Percentiles rank a stretch among this genome's conserved stretches.
These are phyloP conservation scores for Tricholoma furcatifolium DNA, from an alignment of 768 basidiomycete genomes.

Conservation along the genomic window DNA sequence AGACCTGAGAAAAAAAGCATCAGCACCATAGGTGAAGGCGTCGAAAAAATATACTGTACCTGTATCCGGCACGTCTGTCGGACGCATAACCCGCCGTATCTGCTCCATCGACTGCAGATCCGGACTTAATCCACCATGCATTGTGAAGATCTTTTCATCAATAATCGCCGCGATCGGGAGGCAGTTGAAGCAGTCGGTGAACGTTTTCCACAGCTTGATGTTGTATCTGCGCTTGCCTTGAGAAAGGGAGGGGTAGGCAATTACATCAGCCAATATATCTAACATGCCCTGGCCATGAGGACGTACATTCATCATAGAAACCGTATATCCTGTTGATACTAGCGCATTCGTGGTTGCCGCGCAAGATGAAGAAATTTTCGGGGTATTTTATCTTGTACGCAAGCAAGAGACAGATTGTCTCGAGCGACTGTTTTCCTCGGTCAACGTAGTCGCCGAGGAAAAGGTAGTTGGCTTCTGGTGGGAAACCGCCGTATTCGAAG, in stretches of 20 bases:
- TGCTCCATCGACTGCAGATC: conserved; percentile 99
- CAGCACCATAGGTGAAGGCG: neutral
- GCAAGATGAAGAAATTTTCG: conserved; percentile 99
- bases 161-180: conserved; percentile 99
- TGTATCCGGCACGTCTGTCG: conserved; percentile 98
- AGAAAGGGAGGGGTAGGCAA: neutral
- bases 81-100: conserved; percentile 98
- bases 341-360: conserved; percentile 99
- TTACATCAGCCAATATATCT: conserved; percentile 12
- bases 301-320: conserved; percentile 99
- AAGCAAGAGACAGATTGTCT: conserved; percentile 98
- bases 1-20: conserved; percentile 53
- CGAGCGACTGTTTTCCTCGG: conserved; percentile 97
- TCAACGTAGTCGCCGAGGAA: conserved; percentile 99
- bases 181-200: conserved; percentile 99
- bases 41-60: conserved; percentile 46
- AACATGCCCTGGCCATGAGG: conserved; percentile 2
- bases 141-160: conserved; percentile 99
- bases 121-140: conserved; percentile 97
- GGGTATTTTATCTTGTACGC: conserved; percentile 99
- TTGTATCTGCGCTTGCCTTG: conserved; percentile 99
- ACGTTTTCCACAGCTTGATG: conserved; percentile 99
- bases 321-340: conserved; percentile 99
- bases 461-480: conserved; percentile 99
- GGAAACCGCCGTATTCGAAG: conserved; percentile 99